phyloP scores from a whole-genome alignment of 108 stramenopile genomes.

The Nitzschia inconspicua region DNA sequence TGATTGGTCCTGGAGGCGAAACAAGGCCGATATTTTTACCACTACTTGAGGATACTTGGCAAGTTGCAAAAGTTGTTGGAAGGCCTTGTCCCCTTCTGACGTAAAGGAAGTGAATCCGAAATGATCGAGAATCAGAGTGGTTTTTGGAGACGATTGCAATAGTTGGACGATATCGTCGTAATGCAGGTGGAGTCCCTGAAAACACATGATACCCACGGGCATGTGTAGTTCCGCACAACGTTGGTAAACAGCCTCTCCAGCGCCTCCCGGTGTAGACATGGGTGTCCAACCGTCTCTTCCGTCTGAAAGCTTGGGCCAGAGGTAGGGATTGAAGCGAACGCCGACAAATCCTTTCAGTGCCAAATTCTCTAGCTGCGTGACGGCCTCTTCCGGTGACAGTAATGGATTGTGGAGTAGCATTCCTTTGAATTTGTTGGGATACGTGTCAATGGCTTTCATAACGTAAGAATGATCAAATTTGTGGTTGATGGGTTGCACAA shows the following conservation, averaged over 20 bases:
- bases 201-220: conserved; percentile 89
- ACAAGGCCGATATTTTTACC: conserved; percentile 82
- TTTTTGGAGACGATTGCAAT: conserved; percentile 57
- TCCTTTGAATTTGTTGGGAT: conserved; percentile 79
- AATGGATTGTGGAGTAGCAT: conserved; percentile 82
- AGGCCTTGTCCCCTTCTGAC: conserved; percentile 53
- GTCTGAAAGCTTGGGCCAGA: conserved; percentile 51
- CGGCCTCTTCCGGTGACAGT: conserved; percentile 53
- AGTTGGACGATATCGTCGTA: conserved; percentile 61
- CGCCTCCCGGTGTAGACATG: conserved; percentile 25
- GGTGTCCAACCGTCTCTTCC: conserved; percentile 30
- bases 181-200: conserved; percentile 80
- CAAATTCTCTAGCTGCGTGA: conserved; percentile 57
- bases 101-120: conserved; percentile 81
- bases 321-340: conserved; percentile 87
- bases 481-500: conserved; percentile 90
- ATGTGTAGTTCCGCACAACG: conserved; percentile 74
- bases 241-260: conserved; percentile 62
- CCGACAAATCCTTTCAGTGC: conserved; percentile 77
- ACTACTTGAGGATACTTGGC: conserved; percentile 66
- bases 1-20: conserved; percentile 55
- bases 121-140: conserved; percentile 77
- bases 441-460: conserved; percentile 44
- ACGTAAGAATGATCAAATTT: conserved; percentile 90
- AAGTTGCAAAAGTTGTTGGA: conserved; percentile 59